These are phyloP conservation scores for Tagetes erecta DNA, from an alignment of 129 eudicot species.

Conservation along the genomic window DNA sequence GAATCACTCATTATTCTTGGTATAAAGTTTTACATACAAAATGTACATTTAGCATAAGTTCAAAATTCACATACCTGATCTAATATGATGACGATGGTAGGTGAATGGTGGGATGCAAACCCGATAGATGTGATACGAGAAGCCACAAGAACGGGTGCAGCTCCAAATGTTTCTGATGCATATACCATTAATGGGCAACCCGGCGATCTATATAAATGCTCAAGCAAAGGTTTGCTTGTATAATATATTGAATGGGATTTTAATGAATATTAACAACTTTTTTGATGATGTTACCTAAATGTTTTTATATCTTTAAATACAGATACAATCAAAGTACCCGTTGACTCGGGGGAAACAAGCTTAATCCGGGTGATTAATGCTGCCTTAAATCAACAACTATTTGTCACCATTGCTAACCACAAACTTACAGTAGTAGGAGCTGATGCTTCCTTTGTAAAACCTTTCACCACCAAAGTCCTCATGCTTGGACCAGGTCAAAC, in stretches of 20 bases:
- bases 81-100: slow-evolving; percentile 34
- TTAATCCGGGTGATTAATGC: slow-evolving; percentile 80
- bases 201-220: slow-evolving; percentile 87
- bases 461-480: slow-evolving; percentile 75
- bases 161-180: slow-evolving; percentile 92
- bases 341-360: slow-evolving; percentile 67
- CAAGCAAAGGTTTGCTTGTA: slow-evolving; percentile 61
- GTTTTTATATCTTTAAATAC: slow-evolving; percentile 18
- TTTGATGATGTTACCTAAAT: too few species aligned
- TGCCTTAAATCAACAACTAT: slow-evolving; percentile 80
- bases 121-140: slow-evolving; percentile 70
- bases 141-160: slow-evolving; percentile 80
- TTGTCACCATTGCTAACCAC: slow-evolving; percentile 80
- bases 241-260: too few species aligned
- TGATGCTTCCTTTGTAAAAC: slow-evolving; percentile 90
- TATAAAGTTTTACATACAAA: slow-evolving; percentile 6
- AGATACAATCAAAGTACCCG: slow-evolving; percentile 69
- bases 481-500: slow-evolving; percentile 99
- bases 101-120: slow-evolving; percentile 94
- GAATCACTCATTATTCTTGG: slow-evolving; percentile 77
- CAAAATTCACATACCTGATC: neutral
- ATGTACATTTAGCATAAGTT: too few species aligned
- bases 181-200: slow-evolving; percentile 95
- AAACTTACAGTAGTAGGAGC: slow-evolving; percentile 79
- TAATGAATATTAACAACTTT: too few species aligned